Conservation (phyloP, 345 rosid species). For the Cardamine chenopodiifolia region DNA sequence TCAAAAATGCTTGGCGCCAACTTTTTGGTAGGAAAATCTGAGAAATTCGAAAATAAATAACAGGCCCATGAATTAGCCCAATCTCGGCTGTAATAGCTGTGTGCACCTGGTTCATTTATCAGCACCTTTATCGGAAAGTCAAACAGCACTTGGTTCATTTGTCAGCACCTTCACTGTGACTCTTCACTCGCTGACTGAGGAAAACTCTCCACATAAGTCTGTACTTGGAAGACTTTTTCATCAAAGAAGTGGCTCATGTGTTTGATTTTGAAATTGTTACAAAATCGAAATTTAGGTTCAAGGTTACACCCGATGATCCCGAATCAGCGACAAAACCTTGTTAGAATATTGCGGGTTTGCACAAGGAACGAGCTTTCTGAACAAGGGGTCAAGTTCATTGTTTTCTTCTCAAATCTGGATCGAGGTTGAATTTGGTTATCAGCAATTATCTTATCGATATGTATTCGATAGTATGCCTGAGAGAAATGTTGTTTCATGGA, state of each 20-base stretch:
- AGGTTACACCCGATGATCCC: conserved; percentile 26
- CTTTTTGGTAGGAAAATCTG: conserved; percentile 7
- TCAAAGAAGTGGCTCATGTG: background rate
- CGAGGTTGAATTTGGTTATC: conserved; percentile 48
- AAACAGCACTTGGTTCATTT: background rate
- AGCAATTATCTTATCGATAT: conserved; percentile 60
- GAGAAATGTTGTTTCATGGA: conserved; percentile 83
- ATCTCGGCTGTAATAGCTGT: background rate
- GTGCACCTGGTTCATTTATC: too few relatives aligned
- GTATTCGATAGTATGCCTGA: conserved; percentile 68
- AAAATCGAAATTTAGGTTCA: background rate
- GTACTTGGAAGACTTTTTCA: background rate
- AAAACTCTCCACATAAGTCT: background rate
- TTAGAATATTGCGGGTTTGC: conserved; percentile 52
- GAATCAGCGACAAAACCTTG: conserved; percentile 56
- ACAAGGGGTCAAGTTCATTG: conserved; percentile 71
- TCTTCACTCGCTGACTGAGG: background rate
- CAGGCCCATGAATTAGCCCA: background rate
- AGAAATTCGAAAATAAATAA: background rate
- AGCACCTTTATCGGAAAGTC: background rate
- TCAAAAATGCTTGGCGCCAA: conserved; percentile 34
- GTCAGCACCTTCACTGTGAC: background rate
- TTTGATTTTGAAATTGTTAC: background rate
- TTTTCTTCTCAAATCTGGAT: conserved; percentile 48
- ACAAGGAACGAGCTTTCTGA: conserved; percentile 51